phyloP scores from a whole-genome alignment of 148 eudicot genomes.

The Rhododendron molle region DNA sequence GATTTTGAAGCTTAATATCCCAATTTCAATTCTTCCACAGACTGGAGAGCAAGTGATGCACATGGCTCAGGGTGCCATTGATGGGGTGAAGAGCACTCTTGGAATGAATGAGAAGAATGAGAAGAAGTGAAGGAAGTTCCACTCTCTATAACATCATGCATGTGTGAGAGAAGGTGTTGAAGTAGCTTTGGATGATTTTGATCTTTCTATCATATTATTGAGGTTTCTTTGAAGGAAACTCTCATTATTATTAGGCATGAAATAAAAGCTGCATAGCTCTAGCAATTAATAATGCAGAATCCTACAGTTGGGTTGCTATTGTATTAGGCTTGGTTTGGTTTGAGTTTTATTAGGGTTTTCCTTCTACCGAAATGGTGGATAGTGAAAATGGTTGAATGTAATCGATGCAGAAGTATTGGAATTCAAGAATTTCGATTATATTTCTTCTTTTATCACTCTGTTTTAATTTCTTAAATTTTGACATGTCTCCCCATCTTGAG shows the following conservation, averaged over 20 bases:
- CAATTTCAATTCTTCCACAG: slow-evolving; percentile 12
- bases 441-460: neutral
- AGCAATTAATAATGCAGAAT: neutral
- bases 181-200: neutral
- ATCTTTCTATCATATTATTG: neutral
- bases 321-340: neutral
- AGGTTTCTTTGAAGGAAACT: neutral
- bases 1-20: neutral
- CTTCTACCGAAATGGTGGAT: neutral
- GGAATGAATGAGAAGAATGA: slow-evolving; percentile 34
- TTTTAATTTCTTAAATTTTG: neutral
- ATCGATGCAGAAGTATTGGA: neutral
- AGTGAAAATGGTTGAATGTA: neutral
- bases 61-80: slow-evolving; percentile 50
- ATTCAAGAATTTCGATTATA: neutral
- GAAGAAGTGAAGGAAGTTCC: neutral
- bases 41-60: slow-evolving; percentile 33
- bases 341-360: neutral
- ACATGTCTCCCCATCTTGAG: neutral
- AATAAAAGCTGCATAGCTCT: slow-evolving; percentile 1
- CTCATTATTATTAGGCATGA: neutral
- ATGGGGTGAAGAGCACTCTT: slow-evolving; percentile 50
- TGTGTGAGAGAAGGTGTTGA: neutral
- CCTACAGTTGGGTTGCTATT: neutral
- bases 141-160: neutral